Conservation (phyloP, 352 stramenopile species). For the Aphanomyces stellatus region DNA sequence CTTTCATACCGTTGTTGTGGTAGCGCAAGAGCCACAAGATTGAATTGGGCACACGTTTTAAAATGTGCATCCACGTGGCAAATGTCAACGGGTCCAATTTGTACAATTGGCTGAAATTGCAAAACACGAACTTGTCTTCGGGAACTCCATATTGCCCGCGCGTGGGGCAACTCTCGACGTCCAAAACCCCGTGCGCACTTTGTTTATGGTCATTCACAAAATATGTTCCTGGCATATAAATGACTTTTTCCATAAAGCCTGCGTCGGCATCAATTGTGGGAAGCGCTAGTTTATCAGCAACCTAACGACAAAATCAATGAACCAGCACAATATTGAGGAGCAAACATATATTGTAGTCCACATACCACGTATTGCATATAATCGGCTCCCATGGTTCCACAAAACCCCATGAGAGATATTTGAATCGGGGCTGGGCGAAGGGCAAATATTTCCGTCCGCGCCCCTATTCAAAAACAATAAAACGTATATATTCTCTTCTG, state of each 20-base stretch:
- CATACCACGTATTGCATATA: slow-evolving; percentile 90
- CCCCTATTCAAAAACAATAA: slow-evolving; percentile 16
- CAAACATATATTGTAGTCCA: no score
- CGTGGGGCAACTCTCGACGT: slow-evolving; percentile 63
- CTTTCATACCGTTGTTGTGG: slow-evolving; percentile 32
- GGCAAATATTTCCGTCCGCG: slow-evolving; percentile 90
- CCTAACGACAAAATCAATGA: no score
- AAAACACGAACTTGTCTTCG: slow-evolving; percentile 91
- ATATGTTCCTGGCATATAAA: slow-evolving; percentile 89
- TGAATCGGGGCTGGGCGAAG: slow-evolving; percentile 84
- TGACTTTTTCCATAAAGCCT: slow-evolving; percentile 84
- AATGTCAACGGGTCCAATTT: slow-evolving; percentile 92
- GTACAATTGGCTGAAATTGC: slow-evolving; percentile 93
- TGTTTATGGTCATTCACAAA: slow-evolving; percentile 92
- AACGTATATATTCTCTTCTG: neutral
- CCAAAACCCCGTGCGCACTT: slow-evolving; percentile 68
- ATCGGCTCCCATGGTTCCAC: slow-evolving; percentile 82
- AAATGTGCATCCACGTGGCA: slow-evolving; percentile 87
- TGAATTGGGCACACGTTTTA: slow-evolving; percentile 86
- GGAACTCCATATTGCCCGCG: slow-evolving; percentile 83
- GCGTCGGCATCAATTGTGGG: slow-evolving; percentile 40
- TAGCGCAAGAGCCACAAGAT: slow-evolving; percentile 90
- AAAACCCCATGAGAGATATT: slow-evolving; percentile 87
- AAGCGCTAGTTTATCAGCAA: slow-evolving; percentile 76
- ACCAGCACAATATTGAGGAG: no score